phyloP scores from a whole-genome alignment of 2,329 filamentous ascomycete genomes.

The Alternaria infectoria region DNA sequence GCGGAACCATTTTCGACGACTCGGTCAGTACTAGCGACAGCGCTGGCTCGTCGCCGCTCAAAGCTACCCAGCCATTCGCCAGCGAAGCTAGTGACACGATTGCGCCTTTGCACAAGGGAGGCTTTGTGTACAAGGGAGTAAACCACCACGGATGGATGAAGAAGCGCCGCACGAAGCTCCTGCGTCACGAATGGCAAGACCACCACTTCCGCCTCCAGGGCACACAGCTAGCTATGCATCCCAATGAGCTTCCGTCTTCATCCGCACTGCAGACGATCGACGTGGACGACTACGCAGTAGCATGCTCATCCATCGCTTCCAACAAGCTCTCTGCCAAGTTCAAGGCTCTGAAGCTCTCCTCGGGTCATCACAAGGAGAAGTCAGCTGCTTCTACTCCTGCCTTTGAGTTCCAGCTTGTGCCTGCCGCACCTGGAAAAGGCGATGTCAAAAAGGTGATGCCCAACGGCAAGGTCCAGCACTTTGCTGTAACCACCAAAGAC shows the following conservation, averaged over 20 bases:
- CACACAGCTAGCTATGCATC: conserved; percentile 70
- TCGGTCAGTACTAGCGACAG: conserved; percentile 22
- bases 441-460: conserved; percentile 45
- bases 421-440: conserved; percentile 62
- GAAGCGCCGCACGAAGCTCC: conserved; percentile 87
- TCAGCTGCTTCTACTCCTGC: conserved; percentile 64
- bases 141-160: conserved; percentile 88
- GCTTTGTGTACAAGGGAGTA: conserved; percentile 56
- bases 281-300: conserved; percentile 87
- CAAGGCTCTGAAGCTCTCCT: conserved; percentile 71
- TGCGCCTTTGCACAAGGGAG: conserved; percentile 45
- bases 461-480: conserved; percentile 84
- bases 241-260: conserved; percentile 58
- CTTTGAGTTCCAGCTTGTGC: conserved; percentile 86
- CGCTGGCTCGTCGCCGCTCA: conserved; percentile 42
- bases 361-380: conserved; percentile 59
- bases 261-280: conserved; percentile 81
- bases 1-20: conserved; percentile 43
- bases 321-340: conserved; percentile 88
- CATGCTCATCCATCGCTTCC: conserved; percentile 77
- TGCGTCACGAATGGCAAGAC: conserved; percentile 93
- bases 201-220: conserved; percentile 84
- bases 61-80: conserved; percentile 30
- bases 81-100: conserved; percentile 27
- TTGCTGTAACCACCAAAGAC: conserved; percentile 66